phyloP scores from a whole-genome alignment of 805 yeast genomes.

The Brettanomyces bruxellensis region DNA sequence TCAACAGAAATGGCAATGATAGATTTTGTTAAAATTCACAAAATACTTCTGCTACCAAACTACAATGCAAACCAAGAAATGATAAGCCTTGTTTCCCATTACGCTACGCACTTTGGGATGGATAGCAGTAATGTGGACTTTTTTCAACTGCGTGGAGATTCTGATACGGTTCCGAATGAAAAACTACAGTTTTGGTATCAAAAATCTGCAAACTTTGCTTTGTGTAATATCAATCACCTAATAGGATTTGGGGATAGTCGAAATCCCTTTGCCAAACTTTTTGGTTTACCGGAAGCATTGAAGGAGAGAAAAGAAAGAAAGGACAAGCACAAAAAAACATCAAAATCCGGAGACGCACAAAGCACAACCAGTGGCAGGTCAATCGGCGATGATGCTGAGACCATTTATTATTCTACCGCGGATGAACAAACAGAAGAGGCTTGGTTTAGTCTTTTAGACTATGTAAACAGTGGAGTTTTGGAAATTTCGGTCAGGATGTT shows the following conservation, averaged over 20 bases:
- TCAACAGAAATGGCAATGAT: constrained; percentile 51
- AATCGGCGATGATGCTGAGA: constrained; percentile 12
- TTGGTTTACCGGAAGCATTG: constrained; percentile 62
- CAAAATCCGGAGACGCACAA: constrained; percentile 4
- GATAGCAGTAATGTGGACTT: constrained; percentile 57
- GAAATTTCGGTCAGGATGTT: constrained; percentile 64
- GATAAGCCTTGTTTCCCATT: constrained; percentile 52
- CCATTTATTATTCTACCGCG: constrained; percentile 19
- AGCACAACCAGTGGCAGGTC: background rate
- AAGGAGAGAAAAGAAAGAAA: constrained; percentile 66
- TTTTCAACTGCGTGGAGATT: constrained; percentile 38
- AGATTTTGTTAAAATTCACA: constrained; percentile 58
- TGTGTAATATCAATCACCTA: constrained; percentile 65
- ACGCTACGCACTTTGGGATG: constrained; percentile 59
- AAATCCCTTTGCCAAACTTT: constrained; percentile 69
- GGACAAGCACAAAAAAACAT: constrained; percentile 32
- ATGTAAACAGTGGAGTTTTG: constrained; percentile 53
- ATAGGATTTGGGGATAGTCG: constrained; percentile 70
- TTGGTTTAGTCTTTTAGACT: constrained; percentile 52
- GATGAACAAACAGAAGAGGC: constrained; percentile 25
- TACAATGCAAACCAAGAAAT: constrained; percentile 45
- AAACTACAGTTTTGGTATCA: constrained; percentile 66
- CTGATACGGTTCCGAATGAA: constrained; percentile 28
- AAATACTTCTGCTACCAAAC: constrained; percentile 54
- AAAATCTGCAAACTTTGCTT: constrained; percentile 66